Evolutionary conservation across 768 basidiomycete species (phyloP), one percentile per base, ranked within the genome.

Genomic region (Hygrocybe punicea): DNA sequence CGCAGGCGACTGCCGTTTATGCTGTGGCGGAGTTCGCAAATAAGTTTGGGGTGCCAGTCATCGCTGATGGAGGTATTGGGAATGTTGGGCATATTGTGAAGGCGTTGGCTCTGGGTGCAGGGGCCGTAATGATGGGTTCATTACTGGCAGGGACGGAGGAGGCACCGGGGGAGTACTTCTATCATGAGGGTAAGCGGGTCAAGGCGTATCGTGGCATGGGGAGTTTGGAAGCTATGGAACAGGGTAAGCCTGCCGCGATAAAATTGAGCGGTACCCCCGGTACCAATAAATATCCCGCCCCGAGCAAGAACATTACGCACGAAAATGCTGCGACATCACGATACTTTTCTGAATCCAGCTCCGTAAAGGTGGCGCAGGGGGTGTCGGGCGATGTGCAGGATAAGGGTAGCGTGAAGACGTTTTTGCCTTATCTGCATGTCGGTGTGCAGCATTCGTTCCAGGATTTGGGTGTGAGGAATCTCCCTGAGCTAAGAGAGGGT

Each of bases 121-220:
- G 88, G 21, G 95, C 93, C 3, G 94, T 98, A 53, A 98, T 98
- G 97, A 98, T 99, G 97, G 97, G 97, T 45, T 88, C 93, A 8
- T 74, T 98, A 48, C 79, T 99, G 24, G 97, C 97, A 2, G 96
- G 96, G 29, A 98, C 97, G 35, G 87, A 92, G 60, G 96, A 99
- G 72, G 93, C 94, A 0, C 97, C 97, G 0, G 97, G 97, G 64
- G 94, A 98, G 76, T 99, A 97, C 78, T 98, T 97, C 72, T 99
- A 96, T 75, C 95, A 98, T 68, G 95, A 98, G 61, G 97, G 97
- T 60, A 97, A 97, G 79, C 88, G 97, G 48, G 93, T 98, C 69
- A 99, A 99, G 82, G 86, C 95, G 34, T 99, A 98, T 76, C 87
- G 97, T 56, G 97, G 97, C 4, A 99, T 99, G 97, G 96, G 97